These are phyloP conservation scores for Colletotrichum echinochloae DNA, from an alignment of 2,329 filamentous ascomycete genomes.

Conservation along the genomic window DNA sequence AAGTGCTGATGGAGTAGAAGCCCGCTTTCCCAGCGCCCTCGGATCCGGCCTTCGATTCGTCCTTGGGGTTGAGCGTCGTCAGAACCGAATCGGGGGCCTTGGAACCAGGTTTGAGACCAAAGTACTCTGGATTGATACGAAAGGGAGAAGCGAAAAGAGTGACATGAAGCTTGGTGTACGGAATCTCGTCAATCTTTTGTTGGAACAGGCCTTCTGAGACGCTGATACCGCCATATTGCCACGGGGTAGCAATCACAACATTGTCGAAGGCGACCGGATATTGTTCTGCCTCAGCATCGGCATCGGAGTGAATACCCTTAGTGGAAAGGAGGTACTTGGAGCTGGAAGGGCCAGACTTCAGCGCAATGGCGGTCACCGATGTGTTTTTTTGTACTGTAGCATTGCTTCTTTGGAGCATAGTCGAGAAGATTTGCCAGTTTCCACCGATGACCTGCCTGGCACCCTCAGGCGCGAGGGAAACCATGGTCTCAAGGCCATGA, in stretches of 20 bases:
- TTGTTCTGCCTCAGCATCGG: conserved; percentile 47
- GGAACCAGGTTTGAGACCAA: conserved; percentile 71
- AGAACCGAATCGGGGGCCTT: conserved; percentile 80
- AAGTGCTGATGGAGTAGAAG: conserved; percentile 88
- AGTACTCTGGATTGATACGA: conserved; percentile 77
- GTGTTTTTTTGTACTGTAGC: conserved; percentile 75
- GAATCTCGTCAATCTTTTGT: conserved; percentile 78
- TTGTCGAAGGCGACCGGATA: conserved; percentile 76
- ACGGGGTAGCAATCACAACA: conserved; percentile 85
- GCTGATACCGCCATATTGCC: conserved; percentile 81
- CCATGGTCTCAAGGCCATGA: conserved; percentile 90
- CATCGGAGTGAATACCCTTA: conserved; percentile 43
- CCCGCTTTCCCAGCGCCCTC: conserved; percentile 77
- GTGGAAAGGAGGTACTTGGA: conserved; percentile 63
- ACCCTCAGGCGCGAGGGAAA: conserved; percentile 89
- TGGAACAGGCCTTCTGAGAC: conserved; percentile 75
- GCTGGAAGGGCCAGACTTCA: conserved; percentile 53
- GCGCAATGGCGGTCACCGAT: conserved; percentile 70
- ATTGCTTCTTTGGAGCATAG: conserved; percentile 76
- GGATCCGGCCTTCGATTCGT: conserved; percentile 61
- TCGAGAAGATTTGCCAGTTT: conserved; percentile 94
- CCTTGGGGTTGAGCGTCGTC: conserved; percentile 78
- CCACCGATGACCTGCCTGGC: conserved; percentile 84
- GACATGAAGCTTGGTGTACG: conserved; percentile 88
- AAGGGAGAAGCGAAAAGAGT: conserved; percentile 87